Conservation (phyloP, 345 rosid species). For the Syzygium grande region DNA sequence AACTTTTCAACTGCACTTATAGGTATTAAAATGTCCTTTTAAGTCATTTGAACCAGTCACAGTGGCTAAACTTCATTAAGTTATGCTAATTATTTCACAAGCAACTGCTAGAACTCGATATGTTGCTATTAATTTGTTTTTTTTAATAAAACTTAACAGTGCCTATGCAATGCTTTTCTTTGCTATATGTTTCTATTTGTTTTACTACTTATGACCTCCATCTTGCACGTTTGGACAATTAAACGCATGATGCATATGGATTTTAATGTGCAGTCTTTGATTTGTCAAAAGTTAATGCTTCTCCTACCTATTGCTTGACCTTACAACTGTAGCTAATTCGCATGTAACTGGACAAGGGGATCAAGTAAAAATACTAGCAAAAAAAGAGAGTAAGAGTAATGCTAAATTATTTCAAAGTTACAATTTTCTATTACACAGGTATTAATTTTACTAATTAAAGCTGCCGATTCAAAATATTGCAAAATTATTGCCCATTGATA, state of each 20-base stretch:
- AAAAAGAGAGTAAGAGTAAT: neutral
- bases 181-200: neutral
- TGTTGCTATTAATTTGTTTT: too few species aligned
- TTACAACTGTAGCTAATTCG: neutral
- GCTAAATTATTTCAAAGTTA: neutral
- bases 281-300: neutral
- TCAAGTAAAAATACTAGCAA: neutral
- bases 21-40: neutral
- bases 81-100: neutral
- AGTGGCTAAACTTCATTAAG: too few species aligned
- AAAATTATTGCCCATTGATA: neutral
- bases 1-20: neutral
- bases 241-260: neutral
- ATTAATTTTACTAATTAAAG: neutral
- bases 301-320: neutral
- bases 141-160: too few species aligned
- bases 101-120: neutral
- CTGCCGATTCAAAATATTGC: neutral
- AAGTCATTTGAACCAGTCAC: accelerated
- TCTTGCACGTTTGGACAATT: neutral
- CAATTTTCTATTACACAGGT: accelerated
- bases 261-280: neutral
- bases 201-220: neutral
- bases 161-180: neutral
- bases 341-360: accelerated